Percentiles rank a stretch among this genome's conserved stretches.
phyloP scores from a whole-genome alignment of 2,329 filamentous ascomycete genomes.

The Aspergillus jensenii region DNA sequence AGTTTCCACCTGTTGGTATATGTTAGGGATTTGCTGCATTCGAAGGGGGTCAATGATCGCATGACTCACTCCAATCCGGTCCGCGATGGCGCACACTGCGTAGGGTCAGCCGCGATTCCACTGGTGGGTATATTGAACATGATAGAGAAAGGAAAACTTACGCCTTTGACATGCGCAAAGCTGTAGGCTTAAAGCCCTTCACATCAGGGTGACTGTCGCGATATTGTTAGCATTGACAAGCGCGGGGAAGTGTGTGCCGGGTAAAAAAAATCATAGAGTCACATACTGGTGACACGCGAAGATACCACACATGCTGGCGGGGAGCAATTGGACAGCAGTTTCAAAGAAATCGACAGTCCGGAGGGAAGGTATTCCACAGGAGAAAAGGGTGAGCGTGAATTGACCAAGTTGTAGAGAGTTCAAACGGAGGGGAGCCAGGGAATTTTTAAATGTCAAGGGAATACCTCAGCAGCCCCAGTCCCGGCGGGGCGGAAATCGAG shows the following conservation, averaged over 20 bases:
- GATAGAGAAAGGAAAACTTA: conserved; percentile 53
- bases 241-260: conserved; percentile 1
- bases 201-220: conserved; percentile 76
- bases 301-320: conserved; percentile 84
- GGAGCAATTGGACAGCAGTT: conserved; percentile 22
- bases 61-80: conserved; percentile 91
- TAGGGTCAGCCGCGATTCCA: conserved; percentile 34
- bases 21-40: conserved; percentile 20
- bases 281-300: conserved; percentile 90
- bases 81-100: conserved; percentile 87
- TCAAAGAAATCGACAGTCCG: conserved; percentile 9
- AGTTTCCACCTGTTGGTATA: conserved; percentile 70
- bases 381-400: conserved; percentile 20
- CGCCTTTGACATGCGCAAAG: conserved; percentile 91
- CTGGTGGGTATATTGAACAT: neutral
- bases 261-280: conserved; percentile 23
- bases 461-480: neutral
- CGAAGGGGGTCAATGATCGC: conserved; percentile 10
- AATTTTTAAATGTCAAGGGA: conserved; percentile 24
- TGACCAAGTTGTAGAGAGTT: conserved; percentile 2
- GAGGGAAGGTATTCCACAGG: conserved; percentile 22
- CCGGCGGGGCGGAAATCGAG: conserved; percentile 24
- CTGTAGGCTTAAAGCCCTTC: conserved; percentile 92
- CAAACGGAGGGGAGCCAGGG: conserved; percentile 11
- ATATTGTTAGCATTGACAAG: conserved; percentile 18